Evolutionary conservation across 2,329 filamentous ascomycete genomes (phyloP).

Genomic region (Aureobasidium pullulans): DNA sequence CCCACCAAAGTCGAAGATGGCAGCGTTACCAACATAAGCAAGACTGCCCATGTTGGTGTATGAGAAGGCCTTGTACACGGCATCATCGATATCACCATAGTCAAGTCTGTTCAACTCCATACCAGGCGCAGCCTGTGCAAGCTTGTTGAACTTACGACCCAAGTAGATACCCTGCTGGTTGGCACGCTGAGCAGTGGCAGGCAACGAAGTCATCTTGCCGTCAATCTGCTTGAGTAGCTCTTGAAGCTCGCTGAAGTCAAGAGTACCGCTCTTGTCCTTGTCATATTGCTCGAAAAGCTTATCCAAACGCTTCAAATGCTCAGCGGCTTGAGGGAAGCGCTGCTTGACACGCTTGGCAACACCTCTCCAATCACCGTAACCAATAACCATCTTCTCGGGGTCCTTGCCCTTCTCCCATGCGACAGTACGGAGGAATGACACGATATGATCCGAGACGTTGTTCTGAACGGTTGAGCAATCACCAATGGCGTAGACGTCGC

Average conservation of each 20-base stretch:
- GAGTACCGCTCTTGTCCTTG: conserved; percentile 82
- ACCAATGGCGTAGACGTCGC: conserved; percentile 93
- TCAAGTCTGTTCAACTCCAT: conserved; percentile 71
- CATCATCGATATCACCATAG: conserved; percentile 85
- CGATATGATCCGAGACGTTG: conserved; percentile 85
- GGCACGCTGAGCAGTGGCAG: conserved; percentile 90
- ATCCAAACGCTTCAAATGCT: conserved; percentile 82
- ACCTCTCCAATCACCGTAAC: conserved; percentile 79
- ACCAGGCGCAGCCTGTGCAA: conserved; percentile 69
- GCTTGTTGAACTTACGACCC: conserved; percentile 86
- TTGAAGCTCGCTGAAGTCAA: conserved; percentile 86
- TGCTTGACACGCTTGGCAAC: conserved; percentile 78
- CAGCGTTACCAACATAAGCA: conserved; percentile 93
- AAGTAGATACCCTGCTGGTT: conserved; percentile 95
- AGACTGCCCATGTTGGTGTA: conserved; percentile 87
- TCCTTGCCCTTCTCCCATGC: conserved; percentile 90
- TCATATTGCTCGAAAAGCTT: conserved; percentile 89
- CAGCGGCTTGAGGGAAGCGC: conserved; percentile 83
- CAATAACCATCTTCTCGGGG: conserved; percentile 78
- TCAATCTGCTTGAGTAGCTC: conserved; percentile 90
- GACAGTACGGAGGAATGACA: conserved; percentile 79
- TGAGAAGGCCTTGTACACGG: conserved; percentile 88
- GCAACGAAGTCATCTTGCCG: conserved; percentile 84
- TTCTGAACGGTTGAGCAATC: conserved; percentile 97
- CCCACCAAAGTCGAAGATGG: conserved; percentile 84